These are phyloP conservation scores for Sphagnum tenellum DNA, from an alignment of 225 moss, liverwort and hornwort species.

Conservation along the genomic window DNA sequence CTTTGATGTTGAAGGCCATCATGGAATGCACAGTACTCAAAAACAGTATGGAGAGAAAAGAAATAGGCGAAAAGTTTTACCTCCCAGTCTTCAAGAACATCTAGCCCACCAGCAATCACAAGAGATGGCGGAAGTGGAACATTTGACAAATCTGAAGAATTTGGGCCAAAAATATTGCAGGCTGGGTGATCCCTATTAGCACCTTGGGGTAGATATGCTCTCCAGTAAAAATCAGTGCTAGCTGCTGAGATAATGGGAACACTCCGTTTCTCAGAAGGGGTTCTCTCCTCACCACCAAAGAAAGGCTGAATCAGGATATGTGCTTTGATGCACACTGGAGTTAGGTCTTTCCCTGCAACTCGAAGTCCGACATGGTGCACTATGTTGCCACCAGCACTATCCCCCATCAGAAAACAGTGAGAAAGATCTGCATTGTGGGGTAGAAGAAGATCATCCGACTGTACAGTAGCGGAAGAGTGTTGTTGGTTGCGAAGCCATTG, in stretches of 20 bases:
- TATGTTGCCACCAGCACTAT: conserved; percentile 82
- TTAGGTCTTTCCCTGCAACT: conserved; percentile 39
- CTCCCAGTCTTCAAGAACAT: conserved; percentile 68
- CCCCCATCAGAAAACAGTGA: conserved; percentile 60
- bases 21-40: background rate
- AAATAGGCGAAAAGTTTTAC: too few relatives aligned
- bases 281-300: conserved; percentile 77
- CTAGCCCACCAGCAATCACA: conserved; percentile 47
- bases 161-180: conserved; percentile 59
- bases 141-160: conserved; percentile 34
- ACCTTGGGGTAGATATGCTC: conserved; percentile 52
- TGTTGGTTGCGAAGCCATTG: conserved; percentile 32
- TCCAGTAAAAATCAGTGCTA: conserved; percentile 83
- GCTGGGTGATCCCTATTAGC: conserved; percentile 66
- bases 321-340: conserved; percentile 39
- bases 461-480: too few relatives aligned
- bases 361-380: conserved; percentile 63
- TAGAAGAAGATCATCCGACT: conserved; percentile 15
- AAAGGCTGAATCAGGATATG: conserved; percentile 56
- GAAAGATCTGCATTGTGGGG: conserved; percentile 58
- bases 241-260: conserved; percentile 38
- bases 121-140: conserved; percentile 53
- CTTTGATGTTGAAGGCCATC: background rate
- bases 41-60: too few relatives aligned
- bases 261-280: conserved; percentile 51